Evolutionary conservation across 192 early-diverging fungal genomes (phyloP).

Genomic region (Umbelopsis sp.): DNA sequence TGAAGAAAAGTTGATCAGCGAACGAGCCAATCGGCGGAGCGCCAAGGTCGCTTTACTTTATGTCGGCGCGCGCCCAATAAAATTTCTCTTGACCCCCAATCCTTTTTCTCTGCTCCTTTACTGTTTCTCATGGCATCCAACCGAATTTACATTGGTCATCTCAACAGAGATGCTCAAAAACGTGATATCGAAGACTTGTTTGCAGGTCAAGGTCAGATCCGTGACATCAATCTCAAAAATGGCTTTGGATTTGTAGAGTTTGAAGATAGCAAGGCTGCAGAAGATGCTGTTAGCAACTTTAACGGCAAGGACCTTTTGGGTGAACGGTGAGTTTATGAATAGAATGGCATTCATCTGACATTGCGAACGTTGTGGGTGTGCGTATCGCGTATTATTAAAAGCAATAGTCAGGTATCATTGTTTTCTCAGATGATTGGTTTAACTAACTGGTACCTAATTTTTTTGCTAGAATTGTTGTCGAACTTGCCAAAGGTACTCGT

Average conservation of each 20-base stretch:
- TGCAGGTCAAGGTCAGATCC: conserved; percentile 77
- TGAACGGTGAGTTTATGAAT: conserved; percentile 60
- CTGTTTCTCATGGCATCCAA: neutral
- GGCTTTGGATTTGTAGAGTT: conserved; percentile 98
- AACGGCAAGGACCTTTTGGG: conserved; percentile 84
- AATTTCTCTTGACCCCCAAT: no score
- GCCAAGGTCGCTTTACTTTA: neutral
- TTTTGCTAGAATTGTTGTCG: neutral
- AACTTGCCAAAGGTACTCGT: conserved; percentile 11
- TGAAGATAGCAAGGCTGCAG: conserved; percentile 80
- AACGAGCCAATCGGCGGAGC: neutral
- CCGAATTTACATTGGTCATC: conserved; percentile 76
- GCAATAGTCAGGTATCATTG: neutral
- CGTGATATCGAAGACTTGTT: conserved; percentile 84
- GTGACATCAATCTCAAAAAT: conserved; percentile 78
- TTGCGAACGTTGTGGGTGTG: neutral
- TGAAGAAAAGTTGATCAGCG: neutral
- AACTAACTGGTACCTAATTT: neutral
- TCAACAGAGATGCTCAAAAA: conserved; percentile 81
- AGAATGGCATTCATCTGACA: neutral
- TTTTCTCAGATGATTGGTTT: neutral
- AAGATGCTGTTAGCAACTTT: conserved; percentile 85
- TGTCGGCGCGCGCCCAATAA: no score
- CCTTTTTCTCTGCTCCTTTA: neutral
- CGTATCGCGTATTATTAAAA: neutral